Evolutionary conservation across 1,139 yeast species (phyloP), one percentile per base, ranked within the genome.

Genomic region (Citeromyces siamensis): DNA sequence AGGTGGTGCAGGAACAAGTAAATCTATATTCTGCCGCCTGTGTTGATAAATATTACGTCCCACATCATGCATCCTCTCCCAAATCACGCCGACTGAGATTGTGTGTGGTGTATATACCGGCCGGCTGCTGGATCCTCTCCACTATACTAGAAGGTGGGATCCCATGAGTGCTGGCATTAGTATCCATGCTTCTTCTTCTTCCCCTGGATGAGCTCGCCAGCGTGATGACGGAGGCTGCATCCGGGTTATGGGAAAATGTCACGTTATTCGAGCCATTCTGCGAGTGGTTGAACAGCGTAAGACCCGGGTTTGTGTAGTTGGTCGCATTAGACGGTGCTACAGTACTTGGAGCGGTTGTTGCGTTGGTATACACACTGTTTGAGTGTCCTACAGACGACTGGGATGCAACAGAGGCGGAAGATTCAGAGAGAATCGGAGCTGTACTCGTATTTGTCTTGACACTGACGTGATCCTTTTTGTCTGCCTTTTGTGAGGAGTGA

Each of bases 101-200:
- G 19, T 22, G 23, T 23, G 19, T 17, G 6, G 21, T 14, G 20
- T 16, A 14, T 9, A 23, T 16, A n/a, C 9, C 34, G 7, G 26
- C 16, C 10, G 36, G 35, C 19, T 18, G 38, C 26, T 13, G 32
- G 19, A 67, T 55, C 35, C 74, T 50, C 45, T 70, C 76, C 64
- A 68, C 60, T 13, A 70, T 68, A 42, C 74, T 67, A 3, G 75
- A 73, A 0, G 77, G 77, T 0, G 76, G 66, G 18, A 71, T 70
- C 1, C 75, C 77, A 2, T 70, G 62, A 10, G 70, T 64, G 38
- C 68, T 62, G 40, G 69, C 62, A 43, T 66, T 69, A 8, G 76
- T 70, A 38, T 71, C 77, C 31, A 68, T 59, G 40, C 74, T 67
- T 42, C 75, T 53, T 44, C 77, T 58, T 42, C 75, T 55, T 38